A percentile compares a stretch with the other conserved stretches of the same genome.
Evolutionary conservation across 2,329 filamentous ascomycete genomes (phyloP).

Genomic region (Botrytis sinoallii): DNA sequence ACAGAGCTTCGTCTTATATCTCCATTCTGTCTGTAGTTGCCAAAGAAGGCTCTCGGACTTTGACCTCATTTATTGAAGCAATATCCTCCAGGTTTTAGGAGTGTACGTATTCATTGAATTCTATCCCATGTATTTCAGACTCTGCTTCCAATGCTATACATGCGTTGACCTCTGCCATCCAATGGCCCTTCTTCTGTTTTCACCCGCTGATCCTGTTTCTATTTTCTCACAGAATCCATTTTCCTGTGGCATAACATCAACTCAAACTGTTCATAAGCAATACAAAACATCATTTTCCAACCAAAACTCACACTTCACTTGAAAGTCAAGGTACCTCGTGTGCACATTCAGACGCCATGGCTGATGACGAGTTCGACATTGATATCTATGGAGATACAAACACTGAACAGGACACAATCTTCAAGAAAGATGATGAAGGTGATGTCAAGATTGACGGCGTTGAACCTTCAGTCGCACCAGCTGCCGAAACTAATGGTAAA

Average conservation of each 20-base stretch:
- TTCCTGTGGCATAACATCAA: constrained; percentile 31
- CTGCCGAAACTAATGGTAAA: constrained; percentile 29
- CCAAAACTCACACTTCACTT: not conserved
- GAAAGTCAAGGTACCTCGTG: constrained; percentile 16
- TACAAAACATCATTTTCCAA: constrained; percentile 29
- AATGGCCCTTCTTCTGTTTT: constrained; percentile 27
- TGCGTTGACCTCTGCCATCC: constrained; percentile 20
- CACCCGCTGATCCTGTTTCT: constrained; percentile 37
- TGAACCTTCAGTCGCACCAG: constrained; percentile 29
- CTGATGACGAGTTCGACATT: constrained; percentile 70
- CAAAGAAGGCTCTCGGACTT: constrained; percentile 37
- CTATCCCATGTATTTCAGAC: constrained; percentile 38
- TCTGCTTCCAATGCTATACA: constrained; percentile 24
- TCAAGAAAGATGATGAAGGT: constrained; percentile 40
- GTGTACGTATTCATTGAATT: constrained; percentile 40
- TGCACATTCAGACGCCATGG: constrained; percentile 46
- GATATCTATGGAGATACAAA: constrained; percentile 65
- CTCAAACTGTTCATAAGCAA: constrained; percentile 29
- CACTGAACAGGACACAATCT: constrained; percentile 43
- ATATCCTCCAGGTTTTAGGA: constrained; percentile 34
- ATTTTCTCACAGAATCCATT: constrained; percentile 34
- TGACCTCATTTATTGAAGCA: constrained; percentile 34
- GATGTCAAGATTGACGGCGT: constrained; percentile 40
- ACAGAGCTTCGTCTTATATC: constrained; percentile 62
- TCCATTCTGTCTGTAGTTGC: constrained; percentile 41